Evolutionary conservation across 2,329 filamentous ascomycete genomes (phyloP).

Genomic region (Phialemoniopsis sp.): DNA sequence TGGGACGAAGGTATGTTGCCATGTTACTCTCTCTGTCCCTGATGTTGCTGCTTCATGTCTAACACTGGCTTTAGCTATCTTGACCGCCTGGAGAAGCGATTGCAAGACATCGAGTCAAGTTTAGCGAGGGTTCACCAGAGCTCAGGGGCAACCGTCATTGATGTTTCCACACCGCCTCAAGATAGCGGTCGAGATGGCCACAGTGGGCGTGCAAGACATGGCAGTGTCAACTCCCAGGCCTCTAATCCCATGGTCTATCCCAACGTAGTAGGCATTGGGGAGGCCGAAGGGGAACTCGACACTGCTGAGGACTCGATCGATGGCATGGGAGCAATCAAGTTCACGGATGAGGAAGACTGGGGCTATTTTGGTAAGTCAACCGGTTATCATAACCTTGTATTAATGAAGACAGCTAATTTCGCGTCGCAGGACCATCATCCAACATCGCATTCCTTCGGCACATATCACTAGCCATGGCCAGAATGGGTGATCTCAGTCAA

Average conservation of each 20-base stretch:
- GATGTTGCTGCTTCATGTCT: not conserved
- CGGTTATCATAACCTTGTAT: too few relatives aligned
- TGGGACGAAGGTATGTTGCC: constrained; percentile 1
- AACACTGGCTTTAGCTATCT: constrained; percentile 3
- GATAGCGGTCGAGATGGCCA: not conserved
- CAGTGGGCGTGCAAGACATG: not conserved
- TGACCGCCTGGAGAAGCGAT: constrained; percentile 5
- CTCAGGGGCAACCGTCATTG: not conserved
- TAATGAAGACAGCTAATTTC: not conserved
- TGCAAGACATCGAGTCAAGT: constrained; percentile 3
- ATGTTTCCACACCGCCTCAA: constrained; percentile 1
- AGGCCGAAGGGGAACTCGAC: constrained; percentile 20
- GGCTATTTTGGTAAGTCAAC: constrained; percentile 12
- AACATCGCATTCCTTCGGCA: constrained; percentile 18
- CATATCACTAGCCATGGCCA: constrained; percentile 10
- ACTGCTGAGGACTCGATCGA: constrained; percentile 15
- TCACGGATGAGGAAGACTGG: constrained; percentile 13
- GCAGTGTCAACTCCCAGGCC: not conserved
- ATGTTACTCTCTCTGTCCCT: too few relatives aligned
- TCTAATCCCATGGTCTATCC: too few relatives aligned
- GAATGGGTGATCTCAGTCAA: constrained; percentile 1
- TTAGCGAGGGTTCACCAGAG: not conserved
- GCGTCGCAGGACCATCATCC: constrained; percentile 12
- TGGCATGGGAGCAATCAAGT: constrained; percentile 15
- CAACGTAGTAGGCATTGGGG: not conserved